Conservation (phyloP, 2,329 filamentous ascomycete species). For the Rosellinia necatrix region DNA sequence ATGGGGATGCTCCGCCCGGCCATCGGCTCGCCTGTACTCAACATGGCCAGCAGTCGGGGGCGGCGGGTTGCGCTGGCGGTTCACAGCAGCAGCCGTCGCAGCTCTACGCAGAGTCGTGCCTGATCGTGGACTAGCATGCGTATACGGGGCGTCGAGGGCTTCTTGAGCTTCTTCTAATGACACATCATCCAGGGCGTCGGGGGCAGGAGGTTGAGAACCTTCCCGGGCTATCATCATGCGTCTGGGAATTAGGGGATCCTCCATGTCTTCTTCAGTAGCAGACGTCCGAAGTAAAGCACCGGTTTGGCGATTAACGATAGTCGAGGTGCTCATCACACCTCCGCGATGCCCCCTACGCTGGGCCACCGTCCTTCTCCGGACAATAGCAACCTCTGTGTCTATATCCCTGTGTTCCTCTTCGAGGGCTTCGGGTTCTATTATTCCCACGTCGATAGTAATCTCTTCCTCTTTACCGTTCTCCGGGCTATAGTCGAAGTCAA, state of each 20-base stretch:
- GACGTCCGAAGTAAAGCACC: constrained; percentile 40
- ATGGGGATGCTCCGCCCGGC: constrained; percentile 74
- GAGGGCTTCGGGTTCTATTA: constrained; percentile 68
- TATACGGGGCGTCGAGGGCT: constrained; percentile 72
- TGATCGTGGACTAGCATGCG: constrained; percentile 73
- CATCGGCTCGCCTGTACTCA: constrained; percentile 71
- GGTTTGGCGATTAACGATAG: constrained; percentile 44
- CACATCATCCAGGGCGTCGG: constrained; percentile 50
- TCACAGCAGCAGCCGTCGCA: constrained; percentile 76
- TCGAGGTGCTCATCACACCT: constrained; percentile 55
- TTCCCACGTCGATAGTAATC: constrained; percentile 75
- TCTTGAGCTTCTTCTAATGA: constrained; percentile 61
- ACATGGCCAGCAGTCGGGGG: constrained; percentile 58
- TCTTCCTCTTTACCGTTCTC: constrained; percentile 60
- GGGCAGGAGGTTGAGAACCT: constrained; percentile 27
- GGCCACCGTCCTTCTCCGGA: constrained; percentile 73
- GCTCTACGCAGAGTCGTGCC: constrained; percentile 72
- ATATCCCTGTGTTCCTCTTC: constrained; percentile 76
- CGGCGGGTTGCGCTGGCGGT: constrained; percentile 67
- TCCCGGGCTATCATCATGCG: constrained; percentile 47
- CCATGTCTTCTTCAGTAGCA: constrained; percentile 45
- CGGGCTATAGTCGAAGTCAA: constrained; percentile 73
- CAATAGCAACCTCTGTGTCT: constrained; percentile 78
- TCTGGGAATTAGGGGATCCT: constrained; percentile 59
- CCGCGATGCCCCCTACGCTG: constrained; percentile 58